A percentile compares a stretch with the other conserved stretches of the same genome.
These are phyloP conservation scores for Tephrocybe sp. DNA, from an alignment of 768 basidiomycete species.

Conservation along the genomic window DNA sequence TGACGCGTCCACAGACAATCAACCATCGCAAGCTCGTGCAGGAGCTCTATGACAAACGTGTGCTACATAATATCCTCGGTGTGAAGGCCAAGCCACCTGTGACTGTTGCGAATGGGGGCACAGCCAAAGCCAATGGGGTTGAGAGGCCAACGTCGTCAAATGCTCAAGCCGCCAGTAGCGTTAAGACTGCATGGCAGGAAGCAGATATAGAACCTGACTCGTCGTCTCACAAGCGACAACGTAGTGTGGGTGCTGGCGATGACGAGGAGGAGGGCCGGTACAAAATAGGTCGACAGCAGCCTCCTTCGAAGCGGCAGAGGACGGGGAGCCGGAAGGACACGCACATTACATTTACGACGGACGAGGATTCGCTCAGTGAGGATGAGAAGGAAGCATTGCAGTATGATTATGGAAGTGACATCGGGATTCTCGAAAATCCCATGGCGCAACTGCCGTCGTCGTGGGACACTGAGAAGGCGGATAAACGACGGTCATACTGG, in stretches of 20 bases:
- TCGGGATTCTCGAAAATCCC: constrained; percentile 16
- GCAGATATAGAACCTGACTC: constrained; percentile 33
- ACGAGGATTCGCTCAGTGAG: constrained; percentile 37
- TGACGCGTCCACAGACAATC: constrained; percentile 51
- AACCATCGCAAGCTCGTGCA: constrained; percentile 70
- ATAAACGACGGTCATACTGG: constrained; percentile 55
- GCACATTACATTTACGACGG: constrained; percentile 52
- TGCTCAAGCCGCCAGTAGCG: constrained; percentile 20
- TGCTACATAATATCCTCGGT: constrained; percentile 60
- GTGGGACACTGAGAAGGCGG: constrained; percentile 24
- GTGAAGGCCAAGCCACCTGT: constrained; percentile 28
- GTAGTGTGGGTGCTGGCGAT: constrained; percentile 21
- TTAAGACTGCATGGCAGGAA: constrained; percentile 39
- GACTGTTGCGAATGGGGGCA: constrained; percentile 11
- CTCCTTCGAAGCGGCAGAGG: constrained; percentile 46
- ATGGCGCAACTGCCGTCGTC: constrained; percentile 19
- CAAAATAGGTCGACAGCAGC: constrained; percentile 44
- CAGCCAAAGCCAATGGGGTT: constrained; percentile 16
- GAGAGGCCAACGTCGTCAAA: constrained; percentile 10
- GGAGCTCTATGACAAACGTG: constrained; percentile 62
- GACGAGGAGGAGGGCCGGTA: constrained; percentile 63
- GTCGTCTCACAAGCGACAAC: constrained; percentile 17
- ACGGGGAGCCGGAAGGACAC: constrained; percentile 38
- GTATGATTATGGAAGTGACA: constrained; percentile 13
- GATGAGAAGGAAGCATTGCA: constrained; percentile 23